Evolutionary conservation across 2,329 filamentous ascomycete genomes (phyloP), one percentile per base, ranked within the genome.

Genomic region (Macrophomina pseudophaseolina): DNA sequence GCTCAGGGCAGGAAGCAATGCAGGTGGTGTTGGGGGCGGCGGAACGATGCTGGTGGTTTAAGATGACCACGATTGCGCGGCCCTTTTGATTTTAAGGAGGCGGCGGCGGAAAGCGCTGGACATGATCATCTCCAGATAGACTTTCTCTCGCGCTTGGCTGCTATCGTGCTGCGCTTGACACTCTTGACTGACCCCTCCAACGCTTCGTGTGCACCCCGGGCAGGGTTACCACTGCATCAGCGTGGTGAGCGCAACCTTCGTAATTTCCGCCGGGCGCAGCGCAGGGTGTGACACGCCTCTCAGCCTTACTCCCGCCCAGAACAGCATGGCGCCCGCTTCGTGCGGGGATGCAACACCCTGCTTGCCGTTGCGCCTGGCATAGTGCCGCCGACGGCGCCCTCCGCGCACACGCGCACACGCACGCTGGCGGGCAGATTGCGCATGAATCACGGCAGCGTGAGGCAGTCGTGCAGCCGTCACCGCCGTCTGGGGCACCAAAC

Each of bases 31-130:
- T 18, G 16, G 52, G 58, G 42, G n/a, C 7, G 40, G 35, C 30
- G 23, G 40, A 23, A 18, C 11, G 42, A 32, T 35, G 52, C 53
- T 58, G 42, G 9, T 16, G 6, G 9, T 16, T 16, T 6, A 9
- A 16, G 35, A 6, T 7, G 46, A 6, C 46, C 8, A 28, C 35
- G n/a, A n/a, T 33, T 35, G 56, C 44, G 58, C 44, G 42, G 44
- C 58, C 32, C 30, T 5, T 12, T 14, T n/a, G 58, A 11, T 30
- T 62, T 62, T 49, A 62, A 62, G 58, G 58, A 49, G 58, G 42
- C 28, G 40, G 18, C n/a, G 6, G n/a, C 23, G 38, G 14, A 18
- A 3, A 35, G 35, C 18, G 54, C 23, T n/a, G 23, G 18, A 44
- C 42, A 16, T 11, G n/a, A 7, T 42, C n/a, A 44, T 28, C 42